phyloP scores from a whole-genome alignment of 1,284 basidiomycete species.

The Trichosporon coremiiforme region DNA sequence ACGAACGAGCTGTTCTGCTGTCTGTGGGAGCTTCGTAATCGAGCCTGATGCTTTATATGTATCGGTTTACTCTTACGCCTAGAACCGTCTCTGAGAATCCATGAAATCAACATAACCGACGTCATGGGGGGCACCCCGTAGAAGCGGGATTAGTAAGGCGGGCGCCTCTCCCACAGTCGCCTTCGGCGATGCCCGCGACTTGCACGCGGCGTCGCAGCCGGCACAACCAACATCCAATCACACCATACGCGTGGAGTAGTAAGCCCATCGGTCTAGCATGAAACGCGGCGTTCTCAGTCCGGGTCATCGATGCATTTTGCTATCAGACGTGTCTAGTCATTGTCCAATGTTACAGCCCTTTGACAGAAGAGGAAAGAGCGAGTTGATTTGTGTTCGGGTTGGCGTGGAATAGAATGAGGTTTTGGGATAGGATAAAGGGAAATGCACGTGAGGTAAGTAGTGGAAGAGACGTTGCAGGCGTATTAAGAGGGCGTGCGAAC shows the following conservation, averaged over 20 bases:
- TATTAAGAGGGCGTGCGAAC: neutral
- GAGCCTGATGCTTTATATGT: neutral
- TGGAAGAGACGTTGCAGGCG: neutral
- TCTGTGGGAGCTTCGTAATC: neutral
- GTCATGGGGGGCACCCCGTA: neutral
- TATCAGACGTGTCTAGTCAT: conserved; percentile 20
- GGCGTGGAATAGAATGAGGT: neutral
- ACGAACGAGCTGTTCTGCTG: neutral
- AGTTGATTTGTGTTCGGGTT: neutral
- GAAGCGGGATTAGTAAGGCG: neutral
- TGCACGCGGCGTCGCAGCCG: neutral
- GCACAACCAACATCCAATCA: neutral
- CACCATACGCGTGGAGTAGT: neutral
- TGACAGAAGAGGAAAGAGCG: conserved; percentile 15
- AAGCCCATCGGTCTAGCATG: neutral
- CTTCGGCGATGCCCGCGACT: neutral
- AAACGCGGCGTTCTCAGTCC: neutral
- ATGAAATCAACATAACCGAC: neutral
- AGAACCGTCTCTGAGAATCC: conserved; percentile 4
- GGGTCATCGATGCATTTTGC: conserved; percentile 18
- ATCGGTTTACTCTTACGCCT: neutral
- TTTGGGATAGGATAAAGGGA: neutral
- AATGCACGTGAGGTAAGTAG: conserved; percentile 7
- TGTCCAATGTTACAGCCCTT: conserved; percentile 18
- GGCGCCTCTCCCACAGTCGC: neutral